Evolutionary conservation across 2,329 filamentous ascomycete genomes (phyloP).

Genomic region (Claviceps citrina): DNA sequence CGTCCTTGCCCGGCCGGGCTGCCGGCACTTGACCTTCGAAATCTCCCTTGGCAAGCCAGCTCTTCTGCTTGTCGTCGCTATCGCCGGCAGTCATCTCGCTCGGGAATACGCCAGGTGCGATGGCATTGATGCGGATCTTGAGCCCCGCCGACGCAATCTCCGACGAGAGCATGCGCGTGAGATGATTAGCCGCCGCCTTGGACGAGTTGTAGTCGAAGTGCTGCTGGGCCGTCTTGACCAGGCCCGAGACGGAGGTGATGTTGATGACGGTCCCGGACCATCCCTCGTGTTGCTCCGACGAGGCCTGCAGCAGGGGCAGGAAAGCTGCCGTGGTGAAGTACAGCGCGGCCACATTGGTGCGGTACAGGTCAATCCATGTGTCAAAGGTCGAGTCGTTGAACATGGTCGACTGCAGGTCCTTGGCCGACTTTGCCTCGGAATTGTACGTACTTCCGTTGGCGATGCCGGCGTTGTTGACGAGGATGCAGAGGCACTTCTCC

Average conservation of each 20-base stretch:
- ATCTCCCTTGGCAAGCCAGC: slow-evolving; percentile 39
- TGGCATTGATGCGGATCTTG: slow-evolving; percentile 54
- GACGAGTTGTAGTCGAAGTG: slow-evolving; percentile 50
- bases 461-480: slow-evolving; percentile 55
- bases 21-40: slow-evolving; percentile 46
- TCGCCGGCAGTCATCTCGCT: slow-evolving; percentile 53
- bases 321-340: slow-evolving; percentile 51
- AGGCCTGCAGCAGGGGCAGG: slow-evolving; percentile 43
- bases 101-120: slow-evolving; percentile 55
- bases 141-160: slow-evolving; percentile 44
- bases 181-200: slow-evolving; percentile 50
- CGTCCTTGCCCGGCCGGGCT: slow-evolving; percentile 48
- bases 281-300: slow-evolving; percentile 24
- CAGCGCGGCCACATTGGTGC: slow-evolving; percentile 58
- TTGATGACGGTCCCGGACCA: slow-evolving; percentile 50
- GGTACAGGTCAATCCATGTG: slow-evolving; percentile 57
- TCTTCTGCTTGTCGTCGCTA: slow-evolving; percentile 37
- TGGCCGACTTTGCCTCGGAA: slow-evolving; percentile 33
- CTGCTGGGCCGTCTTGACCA: slow-evolving; percentile 46
- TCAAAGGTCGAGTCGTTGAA: slow-evolving; percentile 54
- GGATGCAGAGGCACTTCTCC: slow-evolving; percentile 45
- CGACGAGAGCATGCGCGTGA: slow-evolving; percentile 47
- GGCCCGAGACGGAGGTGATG: slow-evolving; percentile 51
- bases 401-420: slow-evolving; percentile 43
- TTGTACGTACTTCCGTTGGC: slow-evolving; percentile 36